A percentile compares a stretch with the other conserved stretches of the same genome.
Evolutionary conservation across 352 stramenopile species (phyloP).

Genomic region (Pythium rishiriense): DNA sequence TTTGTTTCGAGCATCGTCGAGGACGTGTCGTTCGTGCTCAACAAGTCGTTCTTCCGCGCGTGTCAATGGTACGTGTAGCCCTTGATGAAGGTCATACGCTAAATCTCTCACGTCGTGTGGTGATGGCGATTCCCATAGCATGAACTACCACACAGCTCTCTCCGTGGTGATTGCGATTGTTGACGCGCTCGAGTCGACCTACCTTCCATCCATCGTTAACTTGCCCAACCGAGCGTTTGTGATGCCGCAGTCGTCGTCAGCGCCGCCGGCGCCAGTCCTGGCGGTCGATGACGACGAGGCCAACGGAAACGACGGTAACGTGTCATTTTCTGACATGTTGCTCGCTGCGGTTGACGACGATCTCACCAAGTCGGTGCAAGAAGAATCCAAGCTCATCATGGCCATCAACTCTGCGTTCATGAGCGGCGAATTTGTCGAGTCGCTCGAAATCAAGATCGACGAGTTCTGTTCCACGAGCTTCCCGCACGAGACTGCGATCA

Average conservation of each 20-base stretch:
- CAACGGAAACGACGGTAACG: constrained; percentile 29
- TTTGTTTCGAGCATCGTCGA: constrained; percentile 84
- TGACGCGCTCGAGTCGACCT: constrained; percentile 80
- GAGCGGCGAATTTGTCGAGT: constrained; percentile 73
- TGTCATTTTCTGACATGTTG: constrained; percentile 82
- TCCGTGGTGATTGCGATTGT: constrained; percentile 83
- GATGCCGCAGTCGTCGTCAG: constrained; percentile 40
- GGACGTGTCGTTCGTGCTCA: constrained; percentile 83
- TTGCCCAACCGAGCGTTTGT: constrained; percentile 61
- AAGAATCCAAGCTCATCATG: constrained; percentile 84
- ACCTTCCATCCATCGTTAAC: constrained; percentile 71
- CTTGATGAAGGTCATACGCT: neutral
- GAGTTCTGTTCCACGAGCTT: constrained; percentile 51
- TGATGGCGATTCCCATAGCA: constrained; percentile 32
- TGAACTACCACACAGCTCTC: constrained; percentile 81
- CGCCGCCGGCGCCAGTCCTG: constrained; percentile 3
- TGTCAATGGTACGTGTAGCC: constrained; percentile 57
- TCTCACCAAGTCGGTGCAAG: constrained; percentile 52
- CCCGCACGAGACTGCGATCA: constrained; percentile 51
- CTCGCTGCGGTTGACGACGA: constrained; percentile 80
- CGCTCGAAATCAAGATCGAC: constrained; percentile 58
- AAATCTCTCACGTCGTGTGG: neutral
- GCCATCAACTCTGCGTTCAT: constrained; percentile 87
- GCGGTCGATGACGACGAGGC: constrained; percentile 1
- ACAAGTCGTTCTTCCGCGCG: constrained; percentile 77